These are phyloP conservation scores for Candida palmyrensis DNA, from an alignment of 805 yeast genomes.

Conservation along the genomic window DNA sequence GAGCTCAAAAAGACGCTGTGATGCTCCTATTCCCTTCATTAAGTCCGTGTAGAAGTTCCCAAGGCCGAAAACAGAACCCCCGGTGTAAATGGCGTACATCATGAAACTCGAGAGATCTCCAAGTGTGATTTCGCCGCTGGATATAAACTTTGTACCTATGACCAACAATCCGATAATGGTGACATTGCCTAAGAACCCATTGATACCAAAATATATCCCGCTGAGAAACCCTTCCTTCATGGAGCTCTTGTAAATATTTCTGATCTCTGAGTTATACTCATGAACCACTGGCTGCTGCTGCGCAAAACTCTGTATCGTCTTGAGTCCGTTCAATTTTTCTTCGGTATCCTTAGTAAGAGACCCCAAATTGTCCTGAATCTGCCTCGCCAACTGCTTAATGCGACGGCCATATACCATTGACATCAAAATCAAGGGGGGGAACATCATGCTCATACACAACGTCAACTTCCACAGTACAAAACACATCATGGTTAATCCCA, in stretches of 20 bases:
- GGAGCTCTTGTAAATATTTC: constrained; percentile 58
- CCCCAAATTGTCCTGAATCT: constrained; percentile 82
- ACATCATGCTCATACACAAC: constrained; percentile 69
- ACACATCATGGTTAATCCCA: constrained; percentile 90
- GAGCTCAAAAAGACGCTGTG: constrained; percentile 83
- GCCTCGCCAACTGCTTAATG: constrained; percentile 67
- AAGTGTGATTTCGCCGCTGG: constrained; percentile 67
- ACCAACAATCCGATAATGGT: constrained; percentile 73
- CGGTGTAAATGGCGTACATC: constrained; percentile 94
- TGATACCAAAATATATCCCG: constrained; percentile 71
- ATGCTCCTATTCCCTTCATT: constrained; percentile 98
- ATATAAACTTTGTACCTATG: constrained; percentile 79
- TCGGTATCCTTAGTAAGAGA: constrained; percentile 84
- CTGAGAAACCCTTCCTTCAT: constrained; percentile 74
- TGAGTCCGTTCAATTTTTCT: constrained; percentile 80
- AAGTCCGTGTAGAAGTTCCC: constrained; percentile 89
- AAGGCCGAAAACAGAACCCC: constrained; percentile 85
- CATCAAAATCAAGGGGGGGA: constrained; percentile 79
- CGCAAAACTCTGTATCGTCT: constrained; percentile 86
- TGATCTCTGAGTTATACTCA: constrained; percentile 70
- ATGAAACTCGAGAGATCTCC: constrained; percentile 91
- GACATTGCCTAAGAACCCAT: constrained; percentile 80
- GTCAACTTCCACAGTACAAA: constrained; percentile 80
- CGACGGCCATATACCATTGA: constrained; percentile 78
- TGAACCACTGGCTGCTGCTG: constrained; percentile 77